Conservation (phyloP, 2,329 filamentous ascomycete species). For the Colletotrichum lini region DNA sequence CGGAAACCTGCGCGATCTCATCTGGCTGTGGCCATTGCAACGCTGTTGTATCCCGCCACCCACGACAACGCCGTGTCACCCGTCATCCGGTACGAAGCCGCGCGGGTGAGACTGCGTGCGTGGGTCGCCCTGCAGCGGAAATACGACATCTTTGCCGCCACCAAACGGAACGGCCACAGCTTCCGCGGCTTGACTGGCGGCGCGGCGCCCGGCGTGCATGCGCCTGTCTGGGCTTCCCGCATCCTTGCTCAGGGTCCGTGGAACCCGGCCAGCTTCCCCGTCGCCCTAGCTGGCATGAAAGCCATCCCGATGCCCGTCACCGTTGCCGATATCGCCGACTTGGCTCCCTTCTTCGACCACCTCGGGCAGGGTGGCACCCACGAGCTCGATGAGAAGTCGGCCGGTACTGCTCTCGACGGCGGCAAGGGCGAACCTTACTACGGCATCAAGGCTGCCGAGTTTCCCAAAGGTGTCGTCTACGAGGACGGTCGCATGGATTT, state of each 20-base stretch:
- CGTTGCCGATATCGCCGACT: slow-evolving; percentile 49
- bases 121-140: slow-evolving; percentile 55
- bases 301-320: slow-evolving; percentile 54
- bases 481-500: slow-evolving; percentile 68
- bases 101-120: slow-evolving; percentile 54
- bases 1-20: slow-evolving; percentile 52
- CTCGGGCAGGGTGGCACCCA: slow-evolving; percentile 51
- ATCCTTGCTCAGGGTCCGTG: slow-evolving; percentile 54
- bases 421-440: slow-evolving; percentile 56
- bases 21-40: slow-evolving; percentile 51
- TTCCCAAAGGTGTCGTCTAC: slow-evolving; percentile 60
- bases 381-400: slow-evolving; percentile 44
- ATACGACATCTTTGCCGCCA: slow-evolving; percentile 52
- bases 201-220: slow-evolving; percentile 50
- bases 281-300: slow-evolving; percentile 50
- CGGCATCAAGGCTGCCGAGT: slow-evolving; percentile 53
- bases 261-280: slow-evolving; percentile 49
- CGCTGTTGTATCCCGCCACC: slow-evolving; percentile 51
- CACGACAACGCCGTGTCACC: slow-evolving; percentile 53
- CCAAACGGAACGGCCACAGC: slow-evolving; percentile 50
- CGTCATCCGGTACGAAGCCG: slow-evolving; percentile 55
- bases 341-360: slow-evolving; percentile 53
- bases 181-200: slow-evolving; percentile 49
- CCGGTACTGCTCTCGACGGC: slow-evolving; percentile 50
- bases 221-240: slow-evolving; percentile 52